Conservation (phyloP, 2,329 filamentous ascomycete species). For the Diaporthe aspalathi region DNA sequence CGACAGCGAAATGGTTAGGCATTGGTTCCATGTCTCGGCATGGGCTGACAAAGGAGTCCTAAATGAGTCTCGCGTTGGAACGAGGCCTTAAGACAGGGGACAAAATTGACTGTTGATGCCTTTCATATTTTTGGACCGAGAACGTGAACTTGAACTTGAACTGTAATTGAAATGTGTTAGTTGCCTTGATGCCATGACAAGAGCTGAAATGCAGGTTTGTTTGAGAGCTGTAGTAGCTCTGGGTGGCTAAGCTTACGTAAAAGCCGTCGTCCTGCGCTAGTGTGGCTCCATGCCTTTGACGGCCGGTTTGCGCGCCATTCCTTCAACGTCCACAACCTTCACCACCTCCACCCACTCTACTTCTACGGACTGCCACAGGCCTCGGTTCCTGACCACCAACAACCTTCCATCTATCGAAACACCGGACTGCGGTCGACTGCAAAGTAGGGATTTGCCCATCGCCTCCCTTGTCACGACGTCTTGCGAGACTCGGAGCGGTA, state of each 20-base stretch:
- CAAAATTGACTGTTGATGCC: not conserved
- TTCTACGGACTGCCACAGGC: not conserved
- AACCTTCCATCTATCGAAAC: not conserved
- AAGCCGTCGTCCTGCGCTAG: not conserved
- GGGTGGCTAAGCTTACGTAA: slow-evolving; percentile 16
- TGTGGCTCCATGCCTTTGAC: slow-evolving; percentile 11
- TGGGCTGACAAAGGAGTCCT: not conserved
- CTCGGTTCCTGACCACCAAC: not conserved
- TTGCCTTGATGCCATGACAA: not conserved
- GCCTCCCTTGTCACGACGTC: not conserved
- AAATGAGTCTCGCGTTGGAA: not conserved
- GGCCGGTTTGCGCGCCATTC: slow-evolving; percentile 1
- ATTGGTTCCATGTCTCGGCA: not conserved
- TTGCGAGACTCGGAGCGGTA: not conserved
- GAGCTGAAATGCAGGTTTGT: not conserved
- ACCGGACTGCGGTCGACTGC: not conserved
- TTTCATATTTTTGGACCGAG: not conserved
- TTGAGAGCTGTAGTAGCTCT: not conserved
- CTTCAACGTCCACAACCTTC: not conserved
- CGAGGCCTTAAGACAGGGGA: not conserved
- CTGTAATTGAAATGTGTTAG: not conserved
- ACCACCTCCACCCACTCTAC: not conserved
- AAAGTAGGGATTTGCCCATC: not conserved
- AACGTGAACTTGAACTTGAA: not conserved
- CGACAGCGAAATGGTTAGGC: not conserved